Evolutionary conservation across 352 stramenopile genomes (phyloP), one percentile per base, ranked within the genome.

Genomic region (Thalassiosira exigua): DNA sequence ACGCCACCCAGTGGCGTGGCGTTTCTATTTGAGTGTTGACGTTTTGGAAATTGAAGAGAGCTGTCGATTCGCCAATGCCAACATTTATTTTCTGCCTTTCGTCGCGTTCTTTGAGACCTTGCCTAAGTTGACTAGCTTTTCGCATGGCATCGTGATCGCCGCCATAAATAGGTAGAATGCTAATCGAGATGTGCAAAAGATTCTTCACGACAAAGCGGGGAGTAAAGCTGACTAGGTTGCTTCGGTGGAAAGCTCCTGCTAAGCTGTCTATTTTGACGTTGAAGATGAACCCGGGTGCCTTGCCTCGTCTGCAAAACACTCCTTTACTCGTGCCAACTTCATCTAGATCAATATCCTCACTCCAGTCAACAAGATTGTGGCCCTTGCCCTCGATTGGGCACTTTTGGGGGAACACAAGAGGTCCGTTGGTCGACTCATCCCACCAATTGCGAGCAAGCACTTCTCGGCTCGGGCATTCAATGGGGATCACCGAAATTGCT

Each of bases 121-220:
- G 5, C 62, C 67, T 44, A 5, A 84, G 44, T 22, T 75, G 39
- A 24, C 21, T 36, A 17, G 69, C 42, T 14, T 68, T 76, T 27
- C 30, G 36, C 7, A 70, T 65, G 11, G 30, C 69, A 68, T 79
- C 68, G 27, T 44, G 12, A 27, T 52, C 21, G 33, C 62, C 22
- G 12, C 81, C 81, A 54, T 24, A 36, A 32, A 88, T 14, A 39
- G 77, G 67, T 3, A 86, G 29, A 19, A 88, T 62, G 2, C 19
- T 76, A 41, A 84, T 76, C 11, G 52, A 27, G 52, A 84, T 79
- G 46, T 86, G 67, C 46, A 84, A 26, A 24, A 69, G 69, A 65
- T 88, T 88, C 51, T 84, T 84, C 7, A 88, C 53, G 22, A 88
- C 65, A 60, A 74, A 86, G n/a, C 77, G 51, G n/a, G 81, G 81